phyloP scores from a whole-genome alignment of 345 rosid species.

The Noccaea caerulescens region DNA sequence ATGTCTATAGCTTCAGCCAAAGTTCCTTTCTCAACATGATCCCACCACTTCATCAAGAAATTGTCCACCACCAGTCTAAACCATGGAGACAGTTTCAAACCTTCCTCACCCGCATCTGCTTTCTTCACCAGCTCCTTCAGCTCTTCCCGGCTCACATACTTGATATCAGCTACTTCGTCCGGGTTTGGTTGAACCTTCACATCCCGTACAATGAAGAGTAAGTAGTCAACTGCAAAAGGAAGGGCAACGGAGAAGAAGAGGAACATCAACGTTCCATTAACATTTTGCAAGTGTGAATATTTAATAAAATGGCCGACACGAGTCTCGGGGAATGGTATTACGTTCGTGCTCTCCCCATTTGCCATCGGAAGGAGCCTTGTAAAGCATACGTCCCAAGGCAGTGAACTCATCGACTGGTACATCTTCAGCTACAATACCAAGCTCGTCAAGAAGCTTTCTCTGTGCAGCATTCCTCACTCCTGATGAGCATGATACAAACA shows the following conservation, averaged over 20 bases:
- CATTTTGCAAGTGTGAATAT: not conserved
- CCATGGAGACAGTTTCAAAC: conserved; percentile 92
- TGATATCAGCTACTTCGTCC: conserved; percentile 81
- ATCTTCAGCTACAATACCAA: conserved; percentile 90
- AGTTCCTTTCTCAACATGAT: conserved; percentile 77
- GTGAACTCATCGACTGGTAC: conserved; percentile 86
- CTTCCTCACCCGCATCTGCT: conserved; percentile 93
- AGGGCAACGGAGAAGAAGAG: not conserved
- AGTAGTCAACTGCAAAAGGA: conserved; percentile 81
- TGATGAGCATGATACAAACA: conserved; percentile 38
- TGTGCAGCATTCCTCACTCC: conserved; percentile 99
- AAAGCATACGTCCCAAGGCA: conserved; percentile 80
- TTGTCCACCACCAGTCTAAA: conserved; percentile 92
- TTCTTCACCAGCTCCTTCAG: conserved; percentile 86
- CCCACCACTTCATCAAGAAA: conserved; percentile 99
- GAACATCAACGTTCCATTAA: not conserved
- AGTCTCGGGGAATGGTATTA: conserved; percentile 34
- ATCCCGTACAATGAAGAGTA: conserved; percentile 85
- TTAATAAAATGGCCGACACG: not conserved
- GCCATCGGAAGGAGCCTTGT: conserved; percentile 99
- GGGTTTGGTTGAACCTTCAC: conserved; percentile 83
- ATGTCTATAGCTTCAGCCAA: conserved; percentile 73
- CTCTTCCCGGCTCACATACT: conserved; percentile 78
- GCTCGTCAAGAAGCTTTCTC: conserved; percentile 96
- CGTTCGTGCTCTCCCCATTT: conserved; percentile 99